phyloP scores from a whole-genome alignment of 2,329 filamentous ascomycete genomes.

The Cytospora chrysosperma region DNA sequence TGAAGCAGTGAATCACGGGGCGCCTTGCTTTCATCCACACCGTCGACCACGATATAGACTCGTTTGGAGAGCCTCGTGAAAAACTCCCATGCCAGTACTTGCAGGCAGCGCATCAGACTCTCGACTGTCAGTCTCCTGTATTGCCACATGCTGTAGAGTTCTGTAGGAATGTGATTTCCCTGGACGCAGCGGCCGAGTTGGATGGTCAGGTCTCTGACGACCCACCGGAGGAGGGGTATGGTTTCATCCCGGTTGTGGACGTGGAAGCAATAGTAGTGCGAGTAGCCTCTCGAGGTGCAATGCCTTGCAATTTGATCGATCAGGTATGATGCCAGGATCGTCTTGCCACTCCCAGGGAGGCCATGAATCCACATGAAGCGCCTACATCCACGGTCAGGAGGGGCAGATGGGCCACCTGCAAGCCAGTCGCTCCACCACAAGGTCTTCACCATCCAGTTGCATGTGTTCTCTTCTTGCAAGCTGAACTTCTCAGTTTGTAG shows the following conservation, averaged over 20 bases:
- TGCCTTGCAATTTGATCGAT: not conserved
- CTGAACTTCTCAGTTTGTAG: not conserved
- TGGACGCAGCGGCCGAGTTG: not conserved
- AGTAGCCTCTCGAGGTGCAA: not conserved
- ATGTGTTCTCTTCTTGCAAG: not conserved
- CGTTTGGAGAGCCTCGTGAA: not conserved
- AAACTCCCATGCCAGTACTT: not conserved
- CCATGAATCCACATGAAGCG: conserved; percentile 17
- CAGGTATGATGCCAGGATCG: conserved; percentile 9
- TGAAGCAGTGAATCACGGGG: not conserved
- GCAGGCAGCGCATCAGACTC: not conserved
- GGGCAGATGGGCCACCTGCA: not conserved
- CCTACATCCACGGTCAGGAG: not conserved
- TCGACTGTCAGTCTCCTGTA: not conserved
- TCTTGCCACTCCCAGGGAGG: conserved; percentile 8
- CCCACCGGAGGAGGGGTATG: conserved; percentile 7
- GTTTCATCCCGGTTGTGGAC: not conserved
- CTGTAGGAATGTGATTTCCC: not conserved
- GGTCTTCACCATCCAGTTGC: conserved; percentile 3
- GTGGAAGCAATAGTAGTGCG: conserved; percentile 16
- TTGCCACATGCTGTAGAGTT: not conserved
- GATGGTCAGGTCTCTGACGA: conserved; percentile 1
- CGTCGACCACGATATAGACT: conserved; percentile 12
- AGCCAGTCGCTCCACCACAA: not conserved
- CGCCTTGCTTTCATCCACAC: conserved; percentile 3